Evolutionary conservation across 2,329 filamentous ascomycete species (phyloP).

Genomic region (Ilyonectria robusta): DNA sequence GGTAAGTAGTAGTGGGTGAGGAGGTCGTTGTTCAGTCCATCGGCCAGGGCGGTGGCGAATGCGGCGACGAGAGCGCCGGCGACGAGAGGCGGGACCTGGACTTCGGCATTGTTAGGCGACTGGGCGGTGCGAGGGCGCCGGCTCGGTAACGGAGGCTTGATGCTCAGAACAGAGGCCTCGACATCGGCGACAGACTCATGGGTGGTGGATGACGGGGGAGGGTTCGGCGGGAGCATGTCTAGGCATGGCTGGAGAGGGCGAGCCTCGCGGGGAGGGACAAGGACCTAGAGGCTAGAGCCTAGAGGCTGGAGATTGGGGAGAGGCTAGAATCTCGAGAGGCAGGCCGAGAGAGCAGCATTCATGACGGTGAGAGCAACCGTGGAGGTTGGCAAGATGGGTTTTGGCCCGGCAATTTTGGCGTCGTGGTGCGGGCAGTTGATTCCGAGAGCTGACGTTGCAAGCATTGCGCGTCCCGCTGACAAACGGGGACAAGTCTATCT

Average conservation of each 20-base stretch:
- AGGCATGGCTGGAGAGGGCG: slow-evolving; percentile 38
- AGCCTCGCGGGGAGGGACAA: slow-evolving; percentile 27
- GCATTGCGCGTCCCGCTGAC: slow-evolving; percentile 53
- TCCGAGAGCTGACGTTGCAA: slow-evolving; percentile 50
- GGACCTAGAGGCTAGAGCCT: background rate
- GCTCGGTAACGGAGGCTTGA: slow-evolving; percentile 54
- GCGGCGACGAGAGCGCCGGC: slow-evolving; percentile 53
- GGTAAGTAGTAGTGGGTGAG: slow-evolving; percentile 56
- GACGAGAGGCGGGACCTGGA: slow-evolving; percentile 54
- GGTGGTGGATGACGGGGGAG: slow-evolving; percentile 42
- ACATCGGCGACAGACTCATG: slow-evolving; percentile 30
- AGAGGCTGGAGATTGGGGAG: background rate
- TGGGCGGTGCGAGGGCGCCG: slow-evolving; percentile 48
- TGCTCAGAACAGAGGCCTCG: slow-evolving; percentile 34
- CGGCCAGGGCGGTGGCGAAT: slow-evolving; percentile 54
- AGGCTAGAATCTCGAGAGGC: background rate
- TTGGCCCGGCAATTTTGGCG: slow-evolving; percentile 9
- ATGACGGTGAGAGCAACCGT: slow-evolving; percentile 8
- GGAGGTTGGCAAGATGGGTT: slow-evolving; percentile 10
- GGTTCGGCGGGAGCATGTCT: slow-evolving; percentile 47
- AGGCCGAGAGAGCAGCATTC: slow-evolving; percentile 4
- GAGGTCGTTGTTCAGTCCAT: slow-evolving; percentile 54
- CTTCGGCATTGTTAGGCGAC: slow-evolving; percentile 49
- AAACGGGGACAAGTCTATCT: slow-evolving; percentile 43
- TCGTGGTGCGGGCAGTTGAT: slow-evolving; percentile 16